Evolutionary conservation across 1,284 basidiomycete genomes (phyloP), one percentile per base, ranked within the genome.

Genomic region (Trichosporon coremiiforme): DNA sequence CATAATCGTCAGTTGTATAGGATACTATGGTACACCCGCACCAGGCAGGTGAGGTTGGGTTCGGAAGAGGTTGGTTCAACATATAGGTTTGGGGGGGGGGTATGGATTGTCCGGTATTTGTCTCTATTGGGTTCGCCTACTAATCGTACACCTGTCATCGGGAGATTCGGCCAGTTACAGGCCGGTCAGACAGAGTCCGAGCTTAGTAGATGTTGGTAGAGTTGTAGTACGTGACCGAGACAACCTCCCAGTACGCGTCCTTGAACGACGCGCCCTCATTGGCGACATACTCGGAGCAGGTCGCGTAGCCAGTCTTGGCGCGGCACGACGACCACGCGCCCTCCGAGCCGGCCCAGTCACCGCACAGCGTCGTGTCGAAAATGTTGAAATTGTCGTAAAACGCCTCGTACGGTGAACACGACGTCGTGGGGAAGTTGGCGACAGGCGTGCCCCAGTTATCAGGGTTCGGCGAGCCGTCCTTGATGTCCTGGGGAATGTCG

Each of bases 301-400:
- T 90, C 41, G 88, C 83, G 80, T 89, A 89, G 63, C 93, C 93
- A 17, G 94, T 95, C 74, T 87, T 85, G 75, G 88, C 84, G n/a
- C 91, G 91, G 78, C 94, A 96, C 77, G 90, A 92, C 66, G 82
- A 85, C 93, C 93, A 95, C n/a, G 88, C 90, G 57, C 68, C 69
- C 53, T 79, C 78, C 55, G 85, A 86, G 6, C 89, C 89, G 12
- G 93, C 93, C 94, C 92, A 95, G 75, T 94, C 91, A 72, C 93
- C 93, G 76, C 92, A 93, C 76, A 75, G 72, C 55, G 73, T 73
- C 62, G 65, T 75, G 71, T 76, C 73, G 66, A 75, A 78, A 36
- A 73, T 69, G 64, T 71, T 72, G 67, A 94, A 85, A 6, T 91
- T 92, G 25, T 91, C 93, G 78, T 92, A 90, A 85, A 95, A 95